A percentile compares a stretch with the other conserved stretches of the same genome.
phyloP scores from a whole-genome alignment of 306 rosid species.

The Vigna radiata region DNA sequence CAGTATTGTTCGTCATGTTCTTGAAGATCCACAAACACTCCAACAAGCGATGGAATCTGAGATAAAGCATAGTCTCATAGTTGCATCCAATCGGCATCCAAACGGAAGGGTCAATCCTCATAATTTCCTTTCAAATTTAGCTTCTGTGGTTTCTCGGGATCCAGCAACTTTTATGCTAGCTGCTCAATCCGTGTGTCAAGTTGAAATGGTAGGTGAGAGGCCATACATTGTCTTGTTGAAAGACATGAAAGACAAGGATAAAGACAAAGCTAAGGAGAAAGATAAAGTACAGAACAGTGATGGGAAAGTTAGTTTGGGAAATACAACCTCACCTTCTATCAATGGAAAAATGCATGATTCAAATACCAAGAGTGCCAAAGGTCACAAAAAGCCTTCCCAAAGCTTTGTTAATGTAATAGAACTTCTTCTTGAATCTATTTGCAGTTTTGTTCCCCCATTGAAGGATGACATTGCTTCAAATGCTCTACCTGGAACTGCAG shows the following conservation, averaged over 20 bases:
- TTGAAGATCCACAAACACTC: conserved; percentile 99
- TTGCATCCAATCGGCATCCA: conserved; percentile 81
- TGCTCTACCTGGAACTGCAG: conserved; percentile 50
- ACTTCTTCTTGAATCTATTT: conserved; percentile 86
- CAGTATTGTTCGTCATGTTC: conserved; percentile 89
- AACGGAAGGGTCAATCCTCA: conserved; percentile 93
- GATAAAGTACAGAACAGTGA: conserved; percentile 70
- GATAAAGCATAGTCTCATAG: conserved; percentile 79
- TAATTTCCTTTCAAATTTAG: conserved; percentile 74
- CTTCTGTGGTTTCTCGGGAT: conserved; percentile 95
- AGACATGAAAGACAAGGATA: conserved; percentile 93
- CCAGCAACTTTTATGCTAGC: conserved; percentile 91
- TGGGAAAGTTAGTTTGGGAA: conserved; percentile 66
- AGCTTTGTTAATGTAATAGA: conserved; percentile 85
- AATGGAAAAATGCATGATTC: conserved; percentile 76
- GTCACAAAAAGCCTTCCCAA: conserved; percentile 74
- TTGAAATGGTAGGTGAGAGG: conserved; percentile 97
- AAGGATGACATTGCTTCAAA: conserved; percentile 66
- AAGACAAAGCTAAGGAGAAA: conserved; percentile 88
- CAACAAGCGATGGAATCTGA: conserved; percentile 99
- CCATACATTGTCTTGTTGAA: conserved; percentile 83
- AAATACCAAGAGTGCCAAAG: conserved; percentile 62
- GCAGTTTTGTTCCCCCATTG: conserved; percentile 66
- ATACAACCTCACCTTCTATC: conserved; percentile 63
- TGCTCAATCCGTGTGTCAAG: conserved; percentile 94